Base-by-base conservation (phyloP, 2,329 filamentous ascomycete species). In the Aspergillus sp. region DNA sequence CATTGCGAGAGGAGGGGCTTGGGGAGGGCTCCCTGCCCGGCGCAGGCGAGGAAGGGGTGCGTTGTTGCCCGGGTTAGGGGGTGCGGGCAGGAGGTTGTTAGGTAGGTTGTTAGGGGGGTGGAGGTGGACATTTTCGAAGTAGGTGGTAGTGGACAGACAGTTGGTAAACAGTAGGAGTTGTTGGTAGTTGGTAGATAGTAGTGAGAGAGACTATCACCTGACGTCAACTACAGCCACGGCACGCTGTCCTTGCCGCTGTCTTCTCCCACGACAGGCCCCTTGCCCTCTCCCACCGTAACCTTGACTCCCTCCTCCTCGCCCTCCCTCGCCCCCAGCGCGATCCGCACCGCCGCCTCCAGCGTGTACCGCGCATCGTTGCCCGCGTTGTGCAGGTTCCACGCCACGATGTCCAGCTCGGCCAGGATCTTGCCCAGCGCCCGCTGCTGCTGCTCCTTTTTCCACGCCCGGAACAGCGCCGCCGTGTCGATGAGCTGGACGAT, bases 341-440 rank as follows among this genome's bases (percentile, higher is more conserved):
- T 71, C 4, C 64, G 74, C 5, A 94, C 55, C 68, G 91, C 73
- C 5, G 77, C 80, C 40, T 80, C 77, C 41, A 93, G 60, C 0
- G 85, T 89, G 53, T 82, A 91, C 1, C 78, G 72, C 0, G 86
- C 86, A 52, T 94, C 86, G 43, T 94, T 94, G 2, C 86, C 74
- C 0, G 80, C 86, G 50, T 93, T 93, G 58, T 94, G 86, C n/a
- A 89, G 66, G 45, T 82, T 68, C 57, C 66, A 73, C 26, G 68
- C 73, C 0, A 61, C 47, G 6, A 93, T 72, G 2, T 71, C 72
- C 16, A 94, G 64, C 4, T 80, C 69, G 4, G 58, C 49, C 15
- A 94, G 70, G 10, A 93, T 67, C 4, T 47, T 62, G 0, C 62
- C 63, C 2, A 96, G 69, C 1, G 71, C 72, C 10, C 71, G 68